These are phyloP conservation scores for Colletotrichum sublineola DNA, from an alignment of 2,329 filamentous ascomycete species.

Conservation along the genomic window DNA sequence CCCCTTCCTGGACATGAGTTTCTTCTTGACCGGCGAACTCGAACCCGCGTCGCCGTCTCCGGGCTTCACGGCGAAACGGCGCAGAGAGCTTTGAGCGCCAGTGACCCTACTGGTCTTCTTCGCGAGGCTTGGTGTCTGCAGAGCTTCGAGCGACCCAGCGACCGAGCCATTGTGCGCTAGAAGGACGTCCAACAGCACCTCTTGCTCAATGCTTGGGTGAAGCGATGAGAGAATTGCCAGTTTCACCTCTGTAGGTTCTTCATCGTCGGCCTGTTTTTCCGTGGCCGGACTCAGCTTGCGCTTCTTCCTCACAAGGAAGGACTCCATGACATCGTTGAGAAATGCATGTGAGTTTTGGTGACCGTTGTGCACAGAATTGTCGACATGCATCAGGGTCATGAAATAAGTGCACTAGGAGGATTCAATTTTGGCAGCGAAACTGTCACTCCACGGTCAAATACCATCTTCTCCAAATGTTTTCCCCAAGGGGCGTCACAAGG, in stretches of 20 bases:
- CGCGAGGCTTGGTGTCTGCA: conserved; percentile 55
- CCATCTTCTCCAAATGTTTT: neutral
- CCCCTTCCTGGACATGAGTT: conserved; percentile 78
- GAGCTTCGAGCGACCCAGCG: conserved; percentile 69
- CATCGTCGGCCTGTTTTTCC: conserved; percentile 56
- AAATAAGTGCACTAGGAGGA: neutral
- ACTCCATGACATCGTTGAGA: conserved; percentile 62
- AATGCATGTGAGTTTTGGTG: neutral
- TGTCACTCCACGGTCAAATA: neutral
- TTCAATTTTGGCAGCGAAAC: too few species aligned
- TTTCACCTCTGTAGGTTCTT: conserved; percentile 91
- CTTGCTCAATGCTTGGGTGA: conserved; percentile 73
- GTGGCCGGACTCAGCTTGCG: conserved; percentile 56
- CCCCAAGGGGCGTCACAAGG: conserved; percentile 8
- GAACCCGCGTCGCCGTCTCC: conserved; percentile 16
- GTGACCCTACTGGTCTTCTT: conserved; percentile 56
- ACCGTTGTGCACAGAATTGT: neutral
- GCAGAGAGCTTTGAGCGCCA: conserved; percentile 75
- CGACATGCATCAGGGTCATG: neutral
- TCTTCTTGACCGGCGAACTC: conserved; percentile 57
- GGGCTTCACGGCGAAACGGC: conserved; percentile 58
- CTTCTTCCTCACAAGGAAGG: conserved; percentile 68
- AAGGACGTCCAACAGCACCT: conserved; percentile 81
- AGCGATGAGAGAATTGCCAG: conserved; percentile 86
- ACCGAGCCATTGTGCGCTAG: conserved; percentile 84